phyloP scores from a whole-genome alignment of 345 rosid species.

The Carallia brachiata region DNA sequence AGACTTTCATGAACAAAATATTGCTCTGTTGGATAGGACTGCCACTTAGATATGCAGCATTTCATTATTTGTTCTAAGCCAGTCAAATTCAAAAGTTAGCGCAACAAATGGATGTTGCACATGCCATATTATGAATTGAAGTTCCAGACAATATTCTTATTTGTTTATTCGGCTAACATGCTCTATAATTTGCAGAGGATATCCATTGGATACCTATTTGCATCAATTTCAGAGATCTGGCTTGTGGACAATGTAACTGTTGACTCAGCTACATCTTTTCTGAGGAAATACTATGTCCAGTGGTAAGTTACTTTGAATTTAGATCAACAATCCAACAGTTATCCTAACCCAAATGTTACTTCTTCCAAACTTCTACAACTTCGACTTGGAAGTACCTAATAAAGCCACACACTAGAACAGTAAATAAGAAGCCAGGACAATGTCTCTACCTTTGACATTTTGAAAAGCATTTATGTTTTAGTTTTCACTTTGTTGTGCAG shows the following conservation, averaged over 20 bases:
- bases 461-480: constrained; percentile 2
- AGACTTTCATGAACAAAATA: too few species aligned
- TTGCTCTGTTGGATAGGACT: too few species aligned
- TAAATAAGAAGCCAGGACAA: too few species aligned
- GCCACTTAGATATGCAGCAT: too few species aligned
- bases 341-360: background rate
- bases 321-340: background rate
- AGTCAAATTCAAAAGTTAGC: background rate
- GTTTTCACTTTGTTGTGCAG: constrained; percentile 32
- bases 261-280: constrained; percentile 38
- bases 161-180: constrained; percentile 2
- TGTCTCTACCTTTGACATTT: background rate
- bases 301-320: constrained; percentile 39
- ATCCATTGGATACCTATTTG: constrained; percentile 58
- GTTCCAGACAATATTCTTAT: constrained; percentile 2
- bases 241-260: constrained; percentile 39
- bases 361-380: too few species aligned
- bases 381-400: too few species aligned
- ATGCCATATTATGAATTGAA: constrained; percentile 4
- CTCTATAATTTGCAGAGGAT: constrained; percentile 46
- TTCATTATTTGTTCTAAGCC: too few species aligned
- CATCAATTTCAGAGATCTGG: constrained; percentile 60
- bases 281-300: constrained; percentile 48
- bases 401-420: too few species aligned
- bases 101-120: background rate